These are phyloP conservation scores for Neurospora tetraspora DNA, from an alignment of 495 filamentous ascomycete genomes.

Conservation along the genomic window DNA sequence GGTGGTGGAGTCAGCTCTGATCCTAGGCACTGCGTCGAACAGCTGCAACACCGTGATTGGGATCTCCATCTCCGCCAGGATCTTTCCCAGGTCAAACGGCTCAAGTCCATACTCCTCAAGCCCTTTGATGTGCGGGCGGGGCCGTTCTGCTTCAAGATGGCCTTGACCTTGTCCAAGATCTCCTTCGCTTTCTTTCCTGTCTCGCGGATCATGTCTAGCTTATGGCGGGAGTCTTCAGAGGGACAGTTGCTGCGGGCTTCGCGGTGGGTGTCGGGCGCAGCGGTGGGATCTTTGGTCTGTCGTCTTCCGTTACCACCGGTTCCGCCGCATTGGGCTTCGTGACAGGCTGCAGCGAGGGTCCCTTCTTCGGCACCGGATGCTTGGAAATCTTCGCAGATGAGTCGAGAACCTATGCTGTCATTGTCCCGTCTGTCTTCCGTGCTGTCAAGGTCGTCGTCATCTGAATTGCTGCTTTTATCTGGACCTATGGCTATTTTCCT, in stretches of 20 bases:
- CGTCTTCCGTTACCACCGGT: neutral
- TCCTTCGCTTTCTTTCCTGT: neutral
- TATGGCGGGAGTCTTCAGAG: neutral
- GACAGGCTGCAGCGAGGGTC: neutral
- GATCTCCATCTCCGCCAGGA: no score
- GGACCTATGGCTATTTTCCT: neutral
- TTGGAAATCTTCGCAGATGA: neutral
- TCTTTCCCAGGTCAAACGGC: no score
- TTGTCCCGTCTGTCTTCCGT: neutral
- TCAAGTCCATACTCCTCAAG: no score
- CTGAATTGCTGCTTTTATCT: neutral
- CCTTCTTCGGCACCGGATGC: neutral
- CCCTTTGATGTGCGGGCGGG: no score
- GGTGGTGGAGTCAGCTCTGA: no score
- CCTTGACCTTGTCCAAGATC: no score
- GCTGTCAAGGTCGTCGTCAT: neutral
- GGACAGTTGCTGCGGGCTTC: neutral
- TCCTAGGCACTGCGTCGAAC: no score
- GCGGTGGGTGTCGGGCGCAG: no score
- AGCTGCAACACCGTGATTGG: no score
- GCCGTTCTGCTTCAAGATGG: no score
- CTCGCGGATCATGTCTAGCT: neutral
- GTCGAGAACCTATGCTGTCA: neutral
- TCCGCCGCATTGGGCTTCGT: neutral
- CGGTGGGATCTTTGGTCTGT: neutral